These are phyloP conservation scores for Cinnamomum micranthum DNA, from an alignment of 164 flowering plant genomes.

Conservation along the genomic window DNA sequence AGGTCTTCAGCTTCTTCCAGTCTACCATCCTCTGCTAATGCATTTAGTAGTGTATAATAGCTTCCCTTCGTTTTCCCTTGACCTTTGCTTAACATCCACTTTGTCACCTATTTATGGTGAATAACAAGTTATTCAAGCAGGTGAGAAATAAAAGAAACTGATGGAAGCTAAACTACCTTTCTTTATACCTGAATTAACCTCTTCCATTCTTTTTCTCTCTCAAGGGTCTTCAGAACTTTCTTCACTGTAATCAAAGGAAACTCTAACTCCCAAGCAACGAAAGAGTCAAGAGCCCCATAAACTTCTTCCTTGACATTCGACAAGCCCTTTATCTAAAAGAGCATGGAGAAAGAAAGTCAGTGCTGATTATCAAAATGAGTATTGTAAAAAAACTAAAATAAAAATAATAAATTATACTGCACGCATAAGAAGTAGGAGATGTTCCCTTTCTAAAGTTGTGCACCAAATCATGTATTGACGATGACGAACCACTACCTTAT, in stretches of 20 bases:
- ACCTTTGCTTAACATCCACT: slow-evolving; percentile 98
- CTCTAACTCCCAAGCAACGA: slow-evolving; percentile 94
- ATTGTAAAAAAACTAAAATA: too few species aligned
- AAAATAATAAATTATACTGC: too few species aligned
- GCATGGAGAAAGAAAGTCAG: background rate
- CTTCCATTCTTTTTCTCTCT: slow-evolving; percentile 76
- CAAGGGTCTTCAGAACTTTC: slow-evolving; percentile 80
- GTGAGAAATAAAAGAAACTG: background rate
- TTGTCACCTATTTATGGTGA: slow-evolving; percentile 50
- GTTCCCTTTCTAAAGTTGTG: background rate
- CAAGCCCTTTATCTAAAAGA: slow-evolving; percentile 55
- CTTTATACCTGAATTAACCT: slow-evolving; percentile 74
- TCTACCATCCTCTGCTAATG: slow-evolving; percentile 79
- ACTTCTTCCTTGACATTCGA: slow-evolving; percentile 97
- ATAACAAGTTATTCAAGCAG: background rate
- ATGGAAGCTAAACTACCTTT: background rate
- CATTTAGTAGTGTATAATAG: slow-evolving; percentile 63
- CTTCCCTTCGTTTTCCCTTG: slow-evolving; percentile 96
- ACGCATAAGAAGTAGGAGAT: background rate
- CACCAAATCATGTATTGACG: background rate
- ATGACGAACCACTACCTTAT: background rate
- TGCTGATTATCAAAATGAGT: background rate
- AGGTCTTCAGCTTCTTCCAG: slow-evolving; percentile 90
- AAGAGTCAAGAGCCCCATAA: slow-evolving; percentile 96
- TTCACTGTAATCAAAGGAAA: slow-evolving; percentile 84